phyloP scores from a whole-genome alignment of 805 yeast species.

The Wickerhamiella alocasiicola region DNA sequence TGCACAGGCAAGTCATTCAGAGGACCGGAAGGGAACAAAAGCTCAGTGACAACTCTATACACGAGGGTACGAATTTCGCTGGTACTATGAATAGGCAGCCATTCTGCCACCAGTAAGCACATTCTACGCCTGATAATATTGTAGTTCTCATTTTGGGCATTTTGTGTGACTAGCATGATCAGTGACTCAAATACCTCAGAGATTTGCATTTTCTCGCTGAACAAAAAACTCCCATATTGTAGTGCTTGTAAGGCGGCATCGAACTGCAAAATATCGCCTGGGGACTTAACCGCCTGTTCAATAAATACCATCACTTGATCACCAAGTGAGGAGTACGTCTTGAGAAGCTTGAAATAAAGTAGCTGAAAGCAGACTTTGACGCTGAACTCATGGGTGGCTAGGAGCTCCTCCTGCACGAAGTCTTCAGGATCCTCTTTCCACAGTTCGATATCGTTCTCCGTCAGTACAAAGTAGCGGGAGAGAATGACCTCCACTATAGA shows the following conservation, averaged over 20 bases:
- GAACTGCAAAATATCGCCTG: conserved; percentile 45
- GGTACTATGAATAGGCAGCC: conserved; percentile 61
- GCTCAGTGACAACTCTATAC: conserved; percentile 42
- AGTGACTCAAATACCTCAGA: conserved; percentile 39
- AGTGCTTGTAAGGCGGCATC: conserved; percentile 78
- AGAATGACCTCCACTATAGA: conserved; percentile 56
- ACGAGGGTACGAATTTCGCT: conserved; percentile 43
- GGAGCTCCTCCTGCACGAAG: conserved; percentile 72
- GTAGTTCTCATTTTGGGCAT: conserved; percentile 27
- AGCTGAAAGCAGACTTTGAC: conserved; percentile 79
- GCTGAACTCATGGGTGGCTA: conserved; percentile 58
- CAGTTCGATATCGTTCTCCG: conserved; percentile 62
- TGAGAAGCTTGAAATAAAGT: conserved; percentile 63
- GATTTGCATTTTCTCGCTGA: conserved; percentile 55
- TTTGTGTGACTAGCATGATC: conserved; percentile 54
- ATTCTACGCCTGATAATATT: conserved; percentile 65
- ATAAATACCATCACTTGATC: conserved; percentile 47
- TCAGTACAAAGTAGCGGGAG: conserved; percentile 58
- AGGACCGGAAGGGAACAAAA: conserved; percentile 36
- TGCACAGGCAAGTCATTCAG: conserved; percentile 69
- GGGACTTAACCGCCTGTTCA: conserved; percentile 28
- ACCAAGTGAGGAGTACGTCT: conserved; percentile 46
- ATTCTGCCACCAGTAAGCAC: conserved; percentile 63
- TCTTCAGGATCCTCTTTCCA: conserved; percentile 89
- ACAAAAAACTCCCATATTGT: conserved; percentile 58